Evolutionary conservation across 441 rosid species (phyloP).

Genomic region (Corymbia citriodora): DNA sequence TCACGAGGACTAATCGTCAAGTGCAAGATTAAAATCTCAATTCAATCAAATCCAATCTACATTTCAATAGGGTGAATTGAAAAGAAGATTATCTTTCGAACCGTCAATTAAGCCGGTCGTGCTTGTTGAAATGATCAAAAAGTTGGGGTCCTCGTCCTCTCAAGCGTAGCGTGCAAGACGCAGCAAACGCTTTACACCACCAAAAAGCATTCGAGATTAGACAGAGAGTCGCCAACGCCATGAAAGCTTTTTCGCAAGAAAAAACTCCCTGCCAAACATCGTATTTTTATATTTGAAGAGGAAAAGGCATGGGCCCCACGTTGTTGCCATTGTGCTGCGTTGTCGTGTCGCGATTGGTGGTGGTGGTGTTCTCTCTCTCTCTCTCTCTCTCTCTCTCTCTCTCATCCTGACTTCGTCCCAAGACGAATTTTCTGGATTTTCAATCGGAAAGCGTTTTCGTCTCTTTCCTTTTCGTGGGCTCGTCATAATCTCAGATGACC

Average conservation of each 20-base stretch:
- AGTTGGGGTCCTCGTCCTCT: neutral
- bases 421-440: neutral
- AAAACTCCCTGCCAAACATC: neutral
- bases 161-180: neutral
- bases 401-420: neutral
- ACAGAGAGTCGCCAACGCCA: neutral
- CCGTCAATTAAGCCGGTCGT: neutral
- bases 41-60: neutral
- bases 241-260: neutral
- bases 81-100: neutral
- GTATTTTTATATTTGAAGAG: neutral
- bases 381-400: neutral
- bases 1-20: neutral
- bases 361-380: neutral
- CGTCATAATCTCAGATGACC: neutral
- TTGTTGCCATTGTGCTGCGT: neutral
- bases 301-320: neutral
- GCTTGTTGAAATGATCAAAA: neutral
- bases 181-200: neutral
- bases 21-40: neutral
- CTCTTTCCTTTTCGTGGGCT: neutral
- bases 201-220: neutral
- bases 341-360: neutral
- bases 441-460: neutral
- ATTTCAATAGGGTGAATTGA: neutral